Percentiles rank a stretch among this genome's conserved stretches.
Conservation (phyloP, 1,284 basidiomycete genomes). For the Microbotryum lychnidis-dioicae region DNA sequence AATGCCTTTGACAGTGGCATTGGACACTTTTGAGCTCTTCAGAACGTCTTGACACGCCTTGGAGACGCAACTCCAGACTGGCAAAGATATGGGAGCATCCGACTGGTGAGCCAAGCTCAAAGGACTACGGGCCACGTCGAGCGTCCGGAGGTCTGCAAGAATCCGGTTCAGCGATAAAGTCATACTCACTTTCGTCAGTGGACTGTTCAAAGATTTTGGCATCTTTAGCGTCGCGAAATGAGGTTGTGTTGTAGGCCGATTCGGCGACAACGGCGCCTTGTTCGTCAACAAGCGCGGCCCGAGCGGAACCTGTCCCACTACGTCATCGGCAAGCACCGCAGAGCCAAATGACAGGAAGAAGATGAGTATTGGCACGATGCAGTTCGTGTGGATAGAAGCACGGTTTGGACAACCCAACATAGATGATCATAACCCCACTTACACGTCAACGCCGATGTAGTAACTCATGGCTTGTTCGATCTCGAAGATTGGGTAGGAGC, state of each 20-base stretch:
- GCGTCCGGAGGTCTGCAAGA: background rate
- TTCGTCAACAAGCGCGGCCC: slow-evolving; percentile 72
- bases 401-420: background rate
- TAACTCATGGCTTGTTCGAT: slow-evolving; percentile 31
- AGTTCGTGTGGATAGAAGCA: background rate
- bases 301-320: slow-evolving; percentile 82
- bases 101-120: background rate
- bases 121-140: background rate
- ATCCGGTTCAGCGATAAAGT: no score
- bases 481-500: no score
- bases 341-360: background rate
- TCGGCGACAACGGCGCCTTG: slow-evolving; percentile 71
- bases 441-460: slow-evolving; percentile 55
- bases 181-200: slow-evolving; percentile 37
- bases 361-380: background rate
- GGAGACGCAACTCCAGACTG: slow-evolving; percentile 70
- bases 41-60: slow-evolving; percentile 64
- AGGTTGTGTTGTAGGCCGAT: slow-evolving; percentile 66
- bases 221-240: slow-evolving; percentile 75
- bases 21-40: slow-evolving; percentile 52
- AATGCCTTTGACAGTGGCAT: slow-evolving; percentile 68
- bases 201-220: slow-evolving; percentile 93
- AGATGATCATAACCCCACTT: slow-evolving; percentile 26
- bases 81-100: background rate
- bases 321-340: background rate